A percentile compares a stretch with the other conserved stretches of the same genome.
These are phyloP conservation scores for Rhodotorula sp. DNA, from an alignment of 1,284 basidiomycete genomes.

Conservation along the genomic window DNA sequence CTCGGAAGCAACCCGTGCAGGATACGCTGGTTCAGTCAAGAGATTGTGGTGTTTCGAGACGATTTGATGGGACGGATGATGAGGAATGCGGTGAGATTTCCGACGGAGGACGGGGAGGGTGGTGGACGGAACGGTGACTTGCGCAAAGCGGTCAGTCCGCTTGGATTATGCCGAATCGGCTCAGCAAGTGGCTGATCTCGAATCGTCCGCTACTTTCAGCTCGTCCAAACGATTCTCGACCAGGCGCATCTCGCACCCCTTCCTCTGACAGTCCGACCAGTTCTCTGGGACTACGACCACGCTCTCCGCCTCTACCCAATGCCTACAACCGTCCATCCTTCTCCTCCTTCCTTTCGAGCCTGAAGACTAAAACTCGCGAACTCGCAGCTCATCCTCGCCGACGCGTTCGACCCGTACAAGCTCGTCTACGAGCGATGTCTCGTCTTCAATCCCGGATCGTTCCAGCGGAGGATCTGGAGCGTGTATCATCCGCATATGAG, in stretches of 20 bases:
- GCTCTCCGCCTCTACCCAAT: slow-evolving; percentile 88
- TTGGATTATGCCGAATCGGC: not conserved
- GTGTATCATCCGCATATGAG: slow-evolving; percentile 48
- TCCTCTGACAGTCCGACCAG: slow-evolving; percentile 77
- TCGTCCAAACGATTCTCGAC: slow-evolving; percentile 89
- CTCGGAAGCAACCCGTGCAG: slow-evolving; percentile 92
- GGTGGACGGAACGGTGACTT: slow-evolving; percentile 56
- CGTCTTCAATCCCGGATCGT: slow-evolving; percentile 89
- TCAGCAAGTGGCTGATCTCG: not conserved
- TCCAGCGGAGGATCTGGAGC: slow-evolving; percentile 47
- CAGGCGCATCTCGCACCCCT: slow-evolving; percentile 86
- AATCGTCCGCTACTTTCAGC: slow-evolving; percentile 54
- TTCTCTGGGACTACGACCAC: slow-evolving; percentile 88
- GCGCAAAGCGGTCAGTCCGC: slow-evolving; percentile 69
- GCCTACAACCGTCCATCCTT: slow-evolving; percentile 73
- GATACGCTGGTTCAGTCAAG: slow-evolving; percentile 91
- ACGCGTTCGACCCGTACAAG: slow-evolving; percentile 94
- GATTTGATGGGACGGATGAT: slow-evolving; percentile 93
- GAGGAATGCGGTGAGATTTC: slow-evolving; percentile 74
- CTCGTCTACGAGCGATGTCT: slow-evolving; percentile 97
- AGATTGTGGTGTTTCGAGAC: slow-evolving; percentile 90
- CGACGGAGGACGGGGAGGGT: slow-evolving; percentile 71
- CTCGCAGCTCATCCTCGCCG: slow-evolving; percentile 82
- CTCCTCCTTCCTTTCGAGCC: not conserved
- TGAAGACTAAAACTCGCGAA: slow-evolving; percentile 1